These are phyloP conservation scores for Cryptosporidium ryanae DNA, from an alignment of 169 alveolate species.

Conservation along the genomic window DNA sequence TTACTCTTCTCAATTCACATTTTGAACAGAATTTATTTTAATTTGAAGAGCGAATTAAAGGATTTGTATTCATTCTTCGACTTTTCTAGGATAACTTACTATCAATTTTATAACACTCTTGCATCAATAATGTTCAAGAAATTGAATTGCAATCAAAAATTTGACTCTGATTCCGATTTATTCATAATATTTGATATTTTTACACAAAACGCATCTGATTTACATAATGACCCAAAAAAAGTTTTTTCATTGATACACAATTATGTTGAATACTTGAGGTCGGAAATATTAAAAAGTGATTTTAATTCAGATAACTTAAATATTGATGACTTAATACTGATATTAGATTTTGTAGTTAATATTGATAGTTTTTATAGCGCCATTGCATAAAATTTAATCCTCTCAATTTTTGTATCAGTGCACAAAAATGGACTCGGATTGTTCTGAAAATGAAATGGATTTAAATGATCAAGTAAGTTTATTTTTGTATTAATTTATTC, in stretches of 20 bases:
- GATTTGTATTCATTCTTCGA: constrained; percentile 2
- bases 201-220: constrained; percentile 3
- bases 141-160: not conserved
- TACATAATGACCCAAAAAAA: constrained; percentile 4
- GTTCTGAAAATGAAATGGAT: constrained; percentile 65
- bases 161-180: constrained; percentile 65
- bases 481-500: not conserved
- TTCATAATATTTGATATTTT: constrained; percentile 28
- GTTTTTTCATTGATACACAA: constrained; percentile 1
- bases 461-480: constrained; percentile 62
- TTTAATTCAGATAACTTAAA: not conserved
- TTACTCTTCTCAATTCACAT: constrained; percentile 6
- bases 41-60: not conserved
- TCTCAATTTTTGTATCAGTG: too few species aligned
- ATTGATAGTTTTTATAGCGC: not conserved
- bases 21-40: constrained; percentile 26
- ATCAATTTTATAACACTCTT: not conserved
- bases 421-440: constrained; percentile 30
- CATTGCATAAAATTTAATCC: not conserved
- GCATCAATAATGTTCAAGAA: not conserved
- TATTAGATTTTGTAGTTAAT: constrained; percentile 13
- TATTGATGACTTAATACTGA: constrained; percentile 1
- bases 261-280: not conserved
- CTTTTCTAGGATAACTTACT: not conserved
- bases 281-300: not conserved